phyloP scores from a whole-genome alignment of 495 filamentous ascomycete genomes.

The Neohortaea acidophila region DNA sequence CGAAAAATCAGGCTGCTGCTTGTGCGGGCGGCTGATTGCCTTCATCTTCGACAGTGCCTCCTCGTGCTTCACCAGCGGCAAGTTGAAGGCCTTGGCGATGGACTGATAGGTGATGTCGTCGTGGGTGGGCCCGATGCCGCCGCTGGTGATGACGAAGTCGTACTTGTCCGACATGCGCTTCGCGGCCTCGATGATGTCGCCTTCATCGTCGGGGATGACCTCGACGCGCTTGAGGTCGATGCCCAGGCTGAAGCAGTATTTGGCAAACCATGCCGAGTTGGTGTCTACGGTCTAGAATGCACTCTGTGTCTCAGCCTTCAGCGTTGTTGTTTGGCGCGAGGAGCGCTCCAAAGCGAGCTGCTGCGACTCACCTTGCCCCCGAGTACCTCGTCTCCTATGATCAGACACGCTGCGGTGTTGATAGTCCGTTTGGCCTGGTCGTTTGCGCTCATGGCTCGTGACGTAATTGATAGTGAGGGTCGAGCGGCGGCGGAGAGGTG shows the following conservation, averaged over 20 bases:
- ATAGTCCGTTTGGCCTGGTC: conserved; percentile 47
- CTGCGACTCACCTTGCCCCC: conserved; percentile 83
- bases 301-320: conserved; percentile 5
- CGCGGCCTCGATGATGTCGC: conserved; percentile 76
- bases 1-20: conserved; percentile 58
- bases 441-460: conserved; percentile 35
- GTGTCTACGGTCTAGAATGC: conserved; percentile 60
- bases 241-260: conserved; percentile 81
- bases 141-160: conserved; percentile 86
- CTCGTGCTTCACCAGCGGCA: conserved; percentile 61
- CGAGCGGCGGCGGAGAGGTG: conserved; percentile 32
- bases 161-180: conserved; percentile 73
- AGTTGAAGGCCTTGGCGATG: conserved; percentile 73
- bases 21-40: conserved; percentile 53
- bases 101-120: conserved; percentile 96
- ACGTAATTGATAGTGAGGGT: conserved; percentile 29
- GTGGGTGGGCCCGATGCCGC: conserved; percentile 92
- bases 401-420: conserved; percentile 80
- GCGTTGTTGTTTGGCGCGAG: conserved; percentile 8
- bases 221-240: conserved; percentile 82
- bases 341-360: neutral
- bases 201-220: conserved; percentile 81
- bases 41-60: conserved; percentile 71
- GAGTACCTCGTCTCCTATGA: conserved; percentile 93
- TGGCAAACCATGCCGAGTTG: conserved; percentile 82